Percentiles rank a stretch among this genome's conserved stretches.
Conservation (phyloP, 495 filamentous ascomycete genomes). For the Oidiodendron maius region DNA sequence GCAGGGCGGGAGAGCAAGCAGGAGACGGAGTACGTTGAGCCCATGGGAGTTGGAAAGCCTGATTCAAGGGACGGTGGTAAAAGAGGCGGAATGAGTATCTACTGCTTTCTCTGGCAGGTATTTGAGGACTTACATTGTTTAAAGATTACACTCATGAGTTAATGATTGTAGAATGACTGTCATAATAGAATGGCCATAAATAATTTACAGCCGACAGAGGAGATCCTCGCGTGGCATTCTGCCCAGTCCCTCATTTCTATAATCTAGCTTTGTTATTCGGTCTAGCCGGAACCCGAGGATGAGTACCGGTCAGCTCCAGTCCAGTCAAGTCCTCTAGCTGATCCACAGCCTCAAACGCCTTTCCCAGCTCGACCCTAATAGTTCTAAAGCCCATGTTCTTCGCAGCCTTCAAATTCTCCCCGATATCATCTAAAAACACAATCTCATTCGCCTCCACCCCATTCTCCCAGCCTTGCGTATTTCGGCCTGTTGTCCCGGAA, state of each 20-base stretch:
- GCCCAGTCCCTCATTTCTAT: not conserved
- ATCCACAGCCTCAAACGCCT: slow-evolving; percentile 64
- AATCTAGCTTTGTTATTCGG: slow-evolving; percentile 3
- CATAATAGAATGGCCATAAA: not conserved
- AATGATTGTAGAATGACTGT: not conserved
- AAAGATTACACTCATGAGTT: not conserved
- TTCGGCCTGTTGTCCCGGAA: slow-evolving; percentile 7
- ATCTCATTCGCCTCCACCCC: slow-evolving; percentile 61
- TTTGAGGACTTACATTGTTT: not conserved
- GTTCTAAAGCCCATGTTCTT: slow-evolving; percentile 72
- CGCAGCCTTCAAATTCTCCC: slow-evolving; percentile 81
- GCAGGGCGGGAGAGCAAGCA: slow-evolving; percentile 30
- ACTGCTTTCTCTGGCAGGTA: not conserved
- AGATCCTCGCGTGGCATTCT: not conserved
- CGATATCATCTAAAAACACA: slow-evolving; percentile 93
- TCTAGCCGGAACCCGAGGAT: slow-evolving; percentile 19
- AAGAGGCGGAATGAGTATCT: not conserved
- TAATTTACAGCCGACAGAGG: not conserved
- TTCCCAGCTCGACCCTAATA: slow-evolving; percentile 76
- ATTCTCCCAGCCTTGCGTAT: slow-evolving; percentile 33
- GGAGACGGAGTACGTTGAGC: slow-evolving; percentile 64
- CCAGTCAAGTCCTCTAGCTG: slow-evolving; percentile 45
- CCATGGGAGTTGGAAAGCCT: slow-evolving; percentile 66
- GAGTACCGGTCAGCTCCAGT: slow-evolving; percentile 29
- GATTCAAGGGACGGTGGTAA: slow-evolving; percentile 31